Evolutionary conservation across 345 rosid species (phyloP).

Genomic region (Ceriops zippeliana): DNA sequence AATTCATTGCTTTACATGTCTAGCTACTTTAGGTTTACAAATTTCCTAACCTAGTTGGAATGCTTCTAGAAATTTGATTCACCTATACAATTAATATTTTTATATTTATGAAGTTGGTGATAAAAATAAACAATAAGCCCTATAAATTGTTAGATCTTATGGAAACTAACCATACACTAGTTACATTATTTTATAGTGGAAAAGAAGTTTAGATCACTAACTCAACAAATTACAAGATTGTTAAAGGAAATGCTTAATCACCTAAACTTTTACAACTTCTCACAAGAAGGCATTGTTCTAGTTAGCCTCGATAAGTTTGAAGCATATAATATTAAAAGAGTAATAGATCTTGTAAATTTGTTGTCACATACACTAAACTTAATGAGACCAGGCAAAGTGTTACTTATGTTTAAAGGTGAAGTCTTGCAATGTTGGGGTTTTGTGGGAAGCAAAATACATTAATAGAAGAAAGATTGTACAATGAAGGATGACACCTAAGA

Average conservation of each 20-base stretch:
- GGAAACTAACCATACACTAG: conserved; percentile 7
- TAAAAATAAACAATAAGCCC: conserved; percentile 6
- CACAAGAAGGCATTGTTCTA: conserved; percentile 9
- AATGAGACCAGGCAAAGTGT: neutral
- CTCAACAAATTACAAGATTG: conserved; percentile 12
- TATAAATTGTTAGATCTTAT: conserved; percentile 7
- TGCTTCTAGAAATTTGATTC: conserved; percentile 11
- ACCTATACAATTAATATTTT: neutral
- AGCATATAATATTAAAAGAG: conserved; percentile 14
- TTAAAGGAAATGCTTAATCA: conserved; percentile 14
- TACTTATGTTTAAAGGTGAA: conserved; percentile 4
- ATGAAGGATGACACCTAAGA: conserved; percentile 25
- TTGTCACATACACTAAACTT: conserved; percentile 8
- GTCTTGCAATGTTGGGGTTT: conserved; percentile 8
- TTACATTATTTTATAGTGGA: conserved; percentile 1
- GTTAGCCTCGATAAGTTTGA: conserved; percentile 1
- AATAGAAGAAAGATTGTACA: conserved; percentile 27
- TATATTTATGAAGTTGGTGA: conserved; percentile 11
- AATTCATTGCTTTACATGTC: neutral
- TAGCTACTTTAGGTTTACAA: conserved; percentile 9
- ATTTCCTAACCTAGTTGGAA: conserved; percentile 5
- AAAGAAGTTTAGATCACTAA: conserved; percentile 7
- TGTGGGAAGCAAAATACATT: neutral
- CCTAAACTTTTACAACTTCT: conserved; percentile 11
- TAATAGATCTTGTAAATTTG: conserved; percentile 13